phyloP scores from a whole-genome alignment of 306 rosid species.

The Hippophae tibetana region DNA sequence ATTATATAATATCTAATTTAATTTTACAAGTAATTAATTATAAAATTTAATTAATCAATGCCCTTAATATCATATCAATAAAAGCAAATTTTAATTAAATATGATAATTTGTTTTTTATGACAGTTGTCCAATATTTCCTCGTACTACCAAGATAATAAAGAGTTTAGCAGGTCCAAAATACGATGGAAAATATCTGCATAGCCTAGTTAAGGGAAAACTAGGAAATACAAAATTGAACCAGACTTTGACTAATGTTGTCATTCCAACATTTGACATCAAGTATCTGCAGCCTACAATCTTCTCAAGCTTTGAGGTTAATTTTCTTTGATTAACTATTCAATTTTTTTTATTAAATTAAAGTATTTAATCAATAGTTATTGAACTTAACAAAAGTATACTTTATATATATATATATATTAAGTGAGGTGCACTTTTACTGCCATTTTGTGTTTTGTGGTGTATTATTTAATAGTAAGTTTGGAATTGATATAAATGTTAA shows the following conservation, averaged over 20 bases:
- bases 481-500: no score
- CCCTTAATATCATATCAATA: no score
- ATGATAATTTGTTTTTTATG: neutral
- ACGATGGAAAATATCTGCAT: slow-evolving; percentile 61
- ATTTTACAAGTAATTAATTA: no score
- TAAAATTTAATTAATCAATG: no score
- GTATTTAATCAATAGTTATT: no score
- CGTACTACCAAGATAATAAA: slow-evolving; percentile 6
- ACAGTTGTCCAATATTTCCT: slow-evolving; percentile 21
- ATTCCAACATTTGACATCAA: slow-evolving; percentile 53
- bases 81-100: neutral
- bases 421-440: no score
- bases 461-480: no score
- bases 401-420: no score
- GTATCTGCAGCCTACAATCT: slow-evolving; percentile 43
- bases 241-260: slow-evolving; percentile 58
- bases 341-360: no score
- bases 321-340: neutral
- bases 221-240: slow-evolving; percentile 41
- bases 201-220: slow-evolving; percentile 36
- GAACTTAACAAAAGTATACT: no score
- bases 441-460: no score
- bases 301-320: slow-evolving; percentile 50
- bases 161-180: slow-evolving; percentile 55
- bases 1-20: no score